Base-by-base conservation (phyloP, 441 rosid genomes). In the Adansonia rubrostipa region DNA sequence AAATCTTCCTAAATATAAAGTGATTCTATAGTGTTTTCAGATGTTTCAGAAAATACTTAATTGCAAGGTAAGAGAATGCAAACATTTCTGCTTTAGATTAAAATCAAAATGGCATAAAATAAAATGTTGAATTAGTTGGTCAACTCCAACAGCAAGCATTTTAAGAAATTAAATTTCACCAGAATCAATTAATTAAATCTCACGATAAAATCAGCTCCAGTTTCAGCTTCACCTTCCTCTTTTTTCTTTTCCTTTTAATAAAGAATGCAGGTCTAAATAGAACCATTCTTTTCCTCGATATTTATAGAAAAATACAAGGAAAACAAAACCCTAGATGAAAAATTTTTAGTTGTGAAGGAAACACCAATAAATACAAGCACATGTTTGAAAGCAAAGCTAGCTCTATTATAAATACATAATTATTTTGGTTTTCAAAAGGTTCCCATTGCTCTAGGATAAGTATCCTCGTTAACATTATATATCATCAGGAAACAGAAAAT, bases 1-100 rank as follows among this genome's bases (percentile, higher is more conserved):
- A 60, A 76, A 69, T 65, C 63, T 73, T 71, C 47, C 20, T 60
- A 20, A 57, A 70, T 19, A 47, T 20, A 6, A 19, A 44, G 9
- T 14, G 54, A 63, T 15, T 63, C 61, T 14, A 10, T 53, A 61
- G 51, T 19, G 60, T 58, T 36, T 65, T 64, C 4, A 4, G 33
- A 73, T 70, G 51, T 44, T 20, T 15, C 17, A 1, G 1, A 53
- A 24, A 70, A 20, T 10, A 54, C 71, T 63, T 54, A 14, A 54
- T 74, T 50, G 28, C 58, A 45, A 71, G 15, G 5, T 15, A 15
- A 15, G 64, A 56, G 15, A 57, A 48, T 56, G 60, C 9, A 50
- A 44, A 60, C 50, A 68, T 11, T 45, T 64, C 33, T 17, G 8
- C 13, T 60, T 60, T 56, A 60, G 15, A 57, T 42, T 6, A 13